phyloP scores from a whole-genome alignment of 225 moss, liverwort and hornwort species.

The Antitrichia curtipendula region DNA sequence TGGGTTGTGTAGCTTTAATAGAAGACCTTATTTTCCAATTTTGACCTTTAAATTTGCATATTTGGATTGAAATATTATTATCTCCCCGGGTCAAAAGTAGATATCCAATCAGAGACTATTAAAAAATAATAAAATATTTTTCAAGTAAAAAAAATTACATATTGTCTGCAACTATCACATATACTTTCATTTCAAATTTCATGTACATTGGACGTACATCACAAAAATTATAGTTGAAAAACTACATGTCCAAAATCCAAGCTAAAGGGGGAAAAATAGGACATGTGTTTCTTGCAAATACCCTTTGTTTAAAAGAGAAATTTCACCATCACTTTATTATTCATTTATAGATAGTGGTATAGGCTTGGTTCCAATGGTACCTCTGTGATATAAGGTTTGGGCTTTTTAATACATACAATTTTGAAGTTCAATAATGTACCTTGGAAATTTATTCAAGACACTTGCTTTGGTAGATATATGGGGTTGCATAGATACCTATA shows the following conservation, averaged over 20 bases:
- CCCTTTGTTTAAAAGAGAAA: too few species aligned
- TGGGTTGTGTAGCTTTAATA: accelerated
- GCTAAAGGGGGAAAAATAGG: background rate
- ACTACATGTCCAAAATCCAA: accelerated
- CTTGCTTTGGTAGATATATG: accelerated
- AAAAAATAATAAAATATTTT: background rate
- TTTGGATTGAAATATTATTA: background rate
- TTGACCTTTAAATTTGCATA: background rate
- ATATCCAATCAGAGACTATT: accelerated
- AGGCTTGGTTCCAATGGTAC: background rate
- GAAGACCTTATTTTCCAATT: background rate
- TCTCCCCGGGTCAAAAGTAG: background rate
- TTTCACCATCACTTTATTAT: accelerated
- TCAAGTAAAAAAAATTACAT: background rate
- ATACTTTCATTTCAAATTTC: background rate
- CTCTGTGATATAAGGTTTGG: background rate
- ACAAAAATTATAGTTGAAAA: background rate
- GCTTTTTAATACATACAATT: accelerated
- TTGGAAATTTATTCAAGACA: background rate
- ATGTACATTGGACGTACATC: background rate
- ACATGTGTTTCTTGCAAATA: background rate
- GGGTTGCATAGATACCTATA: background rate
- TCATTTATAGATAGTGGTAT: background rate
- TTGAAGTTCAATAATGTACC: background rate
- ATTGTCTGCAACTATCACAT: background rate